Evolutionary conservation across 345 rosid species (phyloP), one percentile per base, ranked within the genome.

Genomic region (Alliaria petiolata): DNA sequence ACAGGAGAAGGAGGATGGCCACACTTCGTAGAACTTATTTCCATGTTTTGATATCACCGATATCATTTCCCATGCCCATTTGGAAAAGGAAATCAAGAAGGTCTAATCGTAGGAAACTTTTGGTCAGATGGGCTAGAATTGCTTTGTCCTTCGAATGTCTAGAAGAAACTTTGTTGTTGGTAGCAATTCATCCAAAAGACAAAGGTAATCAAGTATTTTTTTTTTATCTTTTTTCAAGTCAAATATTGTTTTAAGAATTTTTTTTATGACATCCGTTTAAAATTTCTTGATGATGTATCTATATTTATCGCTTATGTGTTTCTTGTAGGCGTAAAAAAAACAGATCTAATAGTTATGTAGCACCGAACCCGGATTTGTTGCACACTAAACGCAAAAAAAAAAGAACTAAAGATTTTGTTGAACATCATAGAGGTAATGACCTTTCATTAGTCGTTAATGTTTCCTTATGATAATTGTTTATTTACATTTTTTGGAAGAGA

Each of bases 1-100:
- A 0, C 0, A 13, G 16, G 44, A 68, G 26, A 75, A 68, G 8
- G 66, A 68, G 79, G 59, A 68, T 0, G 51, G 7, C 51, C 7
- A 11, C 14, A 35, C 0, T 2, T 28, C 38, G 43, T 11, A 68
- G 74, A 30, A 34, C 31, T 43, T 49, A 72, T 34, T 34, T 72
- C 51, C 30, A 8, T 35, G 14, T 3, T 36, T 16, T 62, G 47
- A 10, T 52, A 14, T 10, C 22, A 2, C 8, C 13, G 0, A 2
- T 22, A 6, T 13, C 36, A 8, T 12, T 26, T 28, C 15, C 20
- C 12, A n/a, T 60, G 39, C 39, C 64, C 5, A 11, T n/a, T 14
- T 62, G 79, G 74, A 62, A 62, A 62, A 62, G 11, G 1, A 15
- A 36, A 36, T 68, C 64, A 13, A 53, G 5, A 54, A 53, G 74